phyloP scores from a whole-genome alignment of 2,329 filamentous ascomycete genomes.

The Aureobasidium pullulans region DNA sequence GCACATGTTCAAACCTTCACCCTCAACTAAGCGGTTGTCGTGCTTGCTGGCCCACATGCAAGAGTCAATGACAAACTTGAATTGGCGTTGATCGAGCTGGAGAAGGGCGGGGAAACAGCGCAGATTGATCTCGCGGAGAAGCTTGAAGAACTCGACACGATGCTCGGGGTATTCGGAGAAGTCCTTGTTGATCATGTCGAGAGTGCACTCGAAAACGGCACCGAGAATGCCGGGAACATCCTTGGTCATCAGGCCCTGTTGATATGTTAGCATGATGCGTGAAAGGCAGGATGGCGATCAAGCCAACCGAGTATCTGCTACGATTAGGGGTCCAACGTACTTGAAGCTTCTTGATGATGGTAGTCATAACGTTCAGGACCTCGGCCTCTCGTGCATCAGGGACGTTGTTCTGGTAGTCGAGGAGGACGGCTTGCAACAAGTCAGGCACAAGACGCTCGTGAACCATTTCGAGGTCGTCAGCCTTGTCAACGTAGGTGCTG shows the following conservation, averaged over 20 bases:
- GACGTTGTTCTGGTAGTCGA: conserved; percentile 97
- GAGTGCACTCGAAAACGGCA: conserved; percentile 94
- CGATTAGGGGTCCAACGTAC: conserved; percentile 59
- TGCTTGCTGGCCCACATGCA: conserved; percentile 99
- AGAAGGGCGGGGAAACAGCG: conserved; percentile 94
- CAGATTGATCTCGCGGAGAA: conserved; percentile 89
- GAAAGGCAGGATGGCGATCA: neutral
- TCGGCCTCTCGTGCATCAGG: conserved; percentile 92
- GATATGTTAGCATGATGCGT: conserved; percentile 24
- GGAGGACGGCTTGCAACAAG: conserved; percentile 82
- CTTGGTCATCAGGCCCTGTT: conserved; percentile 87
- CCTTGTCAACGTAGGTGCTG: conserved; percentile 96
- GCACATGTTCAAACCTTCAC: conserved; percentile 95
- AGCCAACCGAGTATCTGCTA: conserved; percentile 40
- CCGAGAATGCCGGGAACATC: conserved; percentile 97
- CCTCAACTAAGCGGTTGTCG: conserved; percentile 96
- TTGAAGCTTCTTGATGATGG: conserved; percentile 91
- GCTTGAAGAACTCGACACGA: conserved; percentile 98
- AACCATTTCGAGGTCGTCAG: conserved; percentile 90
- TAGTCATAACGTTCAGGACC: conserved; percentile 94
- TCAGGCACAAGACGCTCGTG: conserved; percentile 93
- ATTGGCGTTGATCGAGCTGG: conserved; percentile 90
- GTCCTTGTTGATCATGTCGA: conserved; percentile 99
- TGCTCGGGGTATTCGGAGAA: conserved; percentile 99
- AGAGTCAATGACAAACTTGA: conserved; percentile 98